Base-by-base conservation (phyloP, 352 stramenopile genomes). In the Globisporangium orthogonon region DNA sequence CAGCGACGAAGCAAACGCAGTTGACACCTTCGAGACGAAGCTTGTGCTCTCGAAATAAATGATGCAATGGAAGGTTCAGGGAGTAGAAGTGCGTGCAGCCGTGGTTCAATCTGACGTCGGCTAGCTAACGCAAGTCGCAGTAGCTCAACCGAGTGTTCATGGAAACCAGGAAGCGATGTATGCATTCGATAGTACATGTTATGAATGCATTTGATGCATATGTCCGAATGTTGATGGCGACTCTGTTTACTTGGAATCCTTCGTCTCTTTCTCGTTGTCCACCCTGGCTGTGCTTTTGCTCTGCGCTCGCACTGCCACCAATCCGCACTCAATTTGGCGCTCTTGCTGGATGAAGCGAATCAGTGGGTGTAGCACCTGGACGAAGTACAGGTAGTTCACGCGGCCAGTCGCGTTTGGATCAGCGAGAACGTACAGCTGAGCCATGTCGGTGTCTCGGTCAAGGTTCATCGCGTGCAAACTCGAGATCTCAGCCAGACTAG, bases 321-420 rank as follows among this genome's bases (percentile, higher is more conserved):
- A 17, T 9, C 33, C 39, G 5, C 55, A 13, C 17, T 48, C 17
- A 15, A 63, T 3, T 9, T 50, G 35, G 1, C 57, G 63, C 35
- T 73, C 64, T 50, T 86, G 70, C 30, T 62, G 50, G 4, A 85
- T 46, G 56, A 64, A 65, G 5, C 71, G 58, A 11, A 82, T 46
- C 18, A 81, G 47, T 7, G 76, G 76, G 40, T 74, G 74, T 53
- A 84, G 52, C 4, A 81, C 59, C 50, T 87, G 75, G 49, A 84
- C 66, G 37, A 86, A 86, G 55, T 63, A 67, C 31, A 66, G 58
- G 46, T 84, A 86, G 63, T 85, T 85, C 43, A 87, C 79, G 45
- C 79, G 75, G 10, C 76, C 76, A 10, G 64, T 71, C 13, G 68
- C 64, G n/a, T 70, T 68, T 3, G 69, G 63, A 48, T 89, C 76